Percentiles rank a stretch among this genome's conserved stretches.
Evolutionary conservation across 495 filamentous ascomycete species (phyloP).

Genomic region (Talaromyces wortmannii): DNA sequence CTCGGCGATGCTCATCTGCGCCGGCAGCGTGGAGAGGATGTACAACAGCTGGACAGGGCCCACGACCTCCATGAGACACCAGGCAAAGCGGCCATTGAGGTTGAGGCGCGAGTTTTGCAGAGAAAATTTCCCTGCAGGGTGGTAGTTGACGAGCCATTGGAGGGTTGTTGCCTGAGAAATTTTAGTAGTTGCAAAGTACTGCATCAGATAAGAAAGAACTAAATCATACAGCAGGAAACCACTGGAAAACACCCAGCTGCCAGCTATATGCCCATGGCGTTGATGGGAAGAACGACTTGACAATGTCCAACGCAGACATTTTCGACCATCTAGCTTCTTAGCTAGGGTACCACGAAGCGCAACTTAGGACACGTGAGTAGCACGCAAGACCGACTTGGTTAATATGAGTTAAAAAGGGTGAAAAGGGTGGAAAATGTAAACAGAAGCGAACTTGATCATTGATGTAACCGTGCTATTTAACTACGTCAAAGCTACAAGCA

Average conservation of each 20-base stretch:
- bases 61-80: constrained; percentile 79
- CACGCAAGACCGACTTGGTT: too few relatives aligned
- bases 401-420: too few relatives aligned
- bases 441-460: too few relatives aligned
- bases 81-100: constrained; percentile 79
- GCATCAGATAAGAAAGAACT: constrained; percentile 15
- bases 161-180: constrained; percentile 42
- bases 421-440: too few relatives aligned
- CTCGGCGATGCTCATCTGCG: constrained; percentile 7
- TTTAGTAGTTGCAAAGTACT: neutral
- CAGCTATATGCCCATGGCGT: constrained; percentile 42
- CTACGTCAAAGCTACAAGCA: too few relatives aligned
- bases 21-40: constrained; percentile 61
- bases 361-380: too few relatives aligned
- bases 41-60: constrained; percentile 74
- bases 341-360: neutral
- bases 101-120: constrained; percentile 59
- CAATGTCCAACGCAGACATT: constrained; percentile 7
- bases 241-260: constrained; percentile 43
- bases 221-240: constrained; percentile 40
- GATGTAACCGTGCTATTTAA: too few relatives aligned
- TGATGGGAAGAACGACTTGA: constrained; percentile 43
- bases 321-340: neutral
- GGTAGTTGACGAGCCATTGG: constrained; percentile 59
- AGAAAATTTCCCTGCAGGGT: constrained; percentile 83